These are phyloP conservation scores for Clavispora santaluciae DNA, from an alignment of 805 yeast genomes.

Conservation along the genomic window DNA sequence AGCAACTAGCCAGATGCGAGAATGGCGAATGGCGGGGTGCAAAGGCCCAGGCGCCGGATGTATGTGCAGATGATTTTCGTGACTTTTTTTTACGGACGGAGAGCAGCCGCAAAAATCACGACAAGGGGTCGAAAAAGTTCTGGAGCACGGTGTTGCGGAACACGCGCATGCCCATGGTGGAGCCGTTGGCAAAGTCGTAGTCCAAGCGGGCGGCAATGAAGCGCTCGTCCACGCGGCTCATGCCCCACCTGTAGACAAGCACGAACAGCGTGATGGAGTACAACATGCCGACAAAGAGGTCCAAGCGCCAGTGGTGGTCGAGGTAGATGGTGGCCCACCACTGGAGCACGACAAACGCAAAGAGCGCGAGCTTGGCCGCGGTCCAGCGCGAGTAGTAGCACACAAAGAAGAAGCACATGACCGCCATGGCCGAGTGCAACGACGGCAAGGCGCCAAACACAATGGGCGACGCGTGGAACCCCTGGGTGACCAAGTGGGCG, in stretches of 20 bases:
- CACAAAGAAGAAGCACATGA: slow-evolving; percentile 42
- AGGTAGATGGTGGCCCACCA: slow-evolving; percentile 76
- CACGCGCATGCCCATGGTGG: slow-evolving; percentile 63
- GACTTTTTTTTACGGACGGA: no score
- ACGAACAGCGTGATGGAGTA: slow-evolving; percentile 47
- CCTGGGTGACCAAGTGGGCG: slow-evolving; percentile 53
- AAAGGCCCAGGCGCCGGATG: no score
- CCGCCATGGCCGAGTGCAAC: slow-evolving; percentile 63
- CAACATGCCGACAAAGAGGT: slow-evolving; percentile 49
- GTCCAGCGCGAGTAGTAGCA: slow-evolving; percentile 36
- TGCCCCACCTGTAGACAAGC: slow-evolving; percentile 28
- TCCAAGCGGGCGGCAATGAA: slow-evolving; percentile 35
- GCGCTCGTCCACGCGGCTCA: slow-evolving; percentile 30
- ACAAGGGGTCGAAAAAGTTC: slow-evolving; percentile 48
- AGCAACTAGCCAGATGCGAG: no score
- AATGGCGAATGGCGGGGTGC: background rate
- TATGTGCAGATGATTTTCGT: no score
- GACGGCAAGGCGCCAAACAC: slow-evolving; percentile 67
- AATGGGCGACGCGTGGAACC: slow-evolving; percentile 64
- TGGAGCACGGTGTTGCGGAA: slow-evolving; percentile 45
- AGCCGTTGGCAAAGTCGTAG: slow-evolving; percentile 37
- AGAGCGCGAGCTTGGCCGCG: slow-evolving; percentile 30
- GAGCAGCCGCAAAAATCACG: no score
- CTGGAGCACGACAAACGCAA: slow-evolving; percentile 47
- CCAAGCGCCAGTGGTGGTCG: slow-evolving; percentile 69